These are phyloP conservation scores for Effrenium voratum DNA, from an alignment of 73 alveolate species.

Conservation along the genomic window DNA sequence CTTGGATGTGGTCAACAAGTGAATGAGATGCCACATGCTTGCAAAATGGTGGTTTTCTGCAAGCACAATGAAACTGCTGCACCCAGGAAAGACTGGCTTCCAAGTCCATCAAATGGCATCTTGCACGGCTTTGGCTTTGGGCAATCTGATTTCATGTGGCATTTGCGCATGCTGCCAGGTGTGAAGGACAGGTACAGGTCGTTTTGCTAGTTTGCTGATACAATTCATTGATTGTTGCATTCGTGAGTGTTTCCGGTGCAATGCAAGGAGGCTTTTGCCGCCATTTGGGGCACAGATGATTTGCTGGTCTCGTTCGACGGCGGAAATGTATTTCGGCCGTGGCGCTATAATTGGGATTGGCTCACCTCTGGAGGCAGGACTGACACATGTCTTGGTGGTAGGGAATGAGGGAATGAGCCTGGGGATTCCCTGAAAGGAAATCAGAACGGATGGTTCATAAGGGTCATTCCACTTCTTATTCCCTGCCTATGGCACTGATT, in stretches of 20 bases:
- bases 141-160: conserved; percentile 89
- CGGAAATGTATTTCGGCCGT: conserved; percentile 73
- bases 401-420: too few relatives aligned
- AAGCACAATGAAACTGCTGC: too few relatives aligned
- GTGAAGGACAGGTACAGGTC: conserved; percentile 34
- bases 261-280: conserved; percentile 61
- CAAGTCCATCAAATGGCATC: conserved; percentile 58
- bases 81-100: conserved; percentile 56
- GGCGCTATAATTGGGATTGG: conserved; percentile 40
- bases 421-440: too few relatives aligned
- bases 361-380: conserved; percentile 53
- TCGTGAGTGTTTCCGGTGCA: neutral
- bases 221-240: neutral
- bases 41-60: neutral
- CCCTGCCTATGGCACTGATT: too few relatives aligned
- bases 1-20: neutral
- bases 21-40: neutral
- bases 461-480: too few relatives aligned
- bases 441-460: too few relatives aligned
- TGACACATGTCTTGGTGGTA: too few relatives aligned
- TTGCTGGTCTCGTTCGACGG: conserved; percentile 84
- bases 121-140: conserved; percentile 63
- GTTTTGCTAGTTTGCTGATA: too few relatives aligned
- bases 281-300: conserved; percentile 61
- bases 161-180: conserved; percentile 37